phyloP scores from a whole-genome alignment of 2,329 filamentous ascomycete genomes.

The Fusarium annulatum region DNA sequence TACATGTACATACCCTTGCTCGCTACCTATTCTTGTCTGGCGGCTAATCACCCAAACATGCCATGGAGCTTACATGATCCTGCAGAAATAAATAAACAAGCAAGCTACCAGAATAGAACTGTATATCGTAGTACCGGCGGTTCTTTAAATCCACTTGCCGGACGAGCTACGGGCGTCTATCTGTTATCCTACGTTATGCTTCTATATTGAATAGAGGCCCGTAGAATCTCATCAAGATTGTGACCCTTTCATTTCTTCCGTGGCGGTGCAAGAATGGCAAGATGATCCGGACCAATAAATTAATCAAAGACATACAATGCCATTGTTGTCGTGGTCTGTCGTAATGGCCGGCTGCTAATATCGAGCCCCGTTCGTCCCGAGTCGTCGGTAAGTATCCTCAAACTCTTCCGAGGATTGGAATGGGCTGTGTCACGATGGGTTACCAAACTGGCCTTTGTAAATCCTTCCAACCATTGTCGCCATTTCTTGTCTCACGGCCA shows the following conservation, averaged over 20 bases:
- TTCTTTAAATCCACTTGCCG: constrained; percentile 3
- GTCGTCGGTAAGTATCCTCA: neutral
- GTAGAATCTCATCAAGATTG: neutral
- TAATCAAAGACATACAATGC: constrained; percentile 18
- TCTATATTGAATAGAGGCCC: constrained; percentile 9
- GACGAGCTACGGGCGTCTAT: constrained; percentile 10
- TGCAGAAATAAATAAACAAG: neutral
- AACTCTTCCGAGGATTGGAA: constrained; percentile 1
- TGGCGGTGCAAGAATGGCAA: constrained; percentile 26
- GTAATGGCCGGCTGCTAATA: neutral
- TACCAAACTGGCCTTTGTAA: neutral
- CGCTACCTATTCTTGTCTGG: constrained; percentile 5
- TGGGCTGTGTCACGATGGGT: constrained; percentile 11
- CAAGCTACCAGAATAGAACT: constrained; percentile 17
- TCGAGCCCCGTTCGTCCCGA: constrained; percentile 7
- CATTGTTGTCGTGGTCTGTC: neutral
- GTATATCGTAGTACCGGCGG: constrained; percentile 7
- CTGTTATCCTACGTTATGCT: neutral
- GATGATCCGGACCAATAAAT: neutral
- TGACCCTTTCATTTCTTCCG: neutral
- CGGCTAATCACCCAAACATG: constrained; percentile 10
- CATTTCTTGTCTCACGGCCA: neutral
- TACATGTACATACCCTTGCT: constrained; percentile 6
- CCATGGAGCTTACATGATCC: neutral
- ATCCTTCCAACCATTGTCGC: neutral